Evolutionary conservation across 148 eudicot species (phyloP).

Genomic region (Camellia japonica): DNA sequence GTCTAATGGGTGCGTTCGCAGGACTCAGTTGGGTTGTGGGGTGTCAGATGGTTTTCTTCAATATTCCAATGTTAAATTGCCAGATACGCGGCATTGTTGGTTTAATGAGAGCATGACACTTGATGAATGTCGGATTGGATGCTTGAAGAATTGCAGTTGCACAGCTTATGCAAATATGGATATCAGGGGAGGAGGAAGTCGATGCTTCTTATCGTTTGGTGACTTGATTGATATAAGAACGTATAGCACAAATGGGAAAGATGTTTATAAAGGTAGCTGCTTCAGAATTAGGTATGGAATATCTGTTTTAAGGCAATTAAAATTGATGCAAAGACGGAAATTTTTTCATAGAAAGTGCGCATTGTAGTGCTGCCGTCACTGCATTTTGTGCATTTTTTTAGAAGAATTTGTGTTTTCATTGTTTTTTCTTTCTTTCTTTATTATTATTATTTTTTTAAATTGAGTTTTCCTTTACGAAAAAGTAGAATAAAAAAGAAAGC

Average conservation of each 20-base stretch:
- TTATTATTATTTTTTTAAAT: too few relatives aligned
- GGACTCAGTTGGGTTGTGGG: not conserved
- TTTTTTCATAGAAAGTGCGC: not conserved
- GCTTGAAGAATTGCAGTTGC: constrained; percentile 30
- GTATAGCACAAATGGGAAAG: constrained; percentile 2
- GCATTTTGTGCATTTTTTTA: too few relatives aligned
- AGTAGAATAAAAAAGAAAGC: too few relatives aligned
- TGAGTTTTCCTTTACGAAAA: too few relatives aligned
- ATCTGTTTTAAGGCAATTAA: not conserved
- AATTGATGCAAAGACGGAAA: too few relatives aligned
- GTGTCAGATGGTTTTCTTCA: not conserved
- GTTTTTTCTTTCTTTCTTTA: too few relatives aligned
- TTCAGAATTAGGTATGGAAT: constrained; percentile 21
- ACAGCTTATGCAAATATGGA: constrained; percentile 28
- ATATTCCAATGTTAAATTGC: not conserved
- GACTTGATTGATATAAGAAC: constrained; percentile 25
- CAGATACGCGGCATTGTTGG: constrained; percentile 6
- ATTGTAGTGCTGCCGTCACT: too few relatives aligned
- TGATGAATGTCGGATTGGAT: constrained; percentile 13
- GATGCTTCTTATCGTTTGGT: constrained; percentile 28
- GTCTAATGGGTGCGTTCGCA: constrained; percentile 9
- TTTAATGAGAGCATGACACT: constrained; percentile 12
- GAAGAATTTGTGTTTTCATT: too few relatives aligned
- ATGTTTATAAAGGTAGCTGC: constrained; percentile 29
- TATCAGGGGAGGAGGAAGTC: constrained; percentile 20